A percentile compares a stretch with the other conserved stretches of the same genome.
phyloP scores from a whole-genome alignment of 2,329 filamentous ascomycete genomes.

The Escovopsis sp. region DNA sequence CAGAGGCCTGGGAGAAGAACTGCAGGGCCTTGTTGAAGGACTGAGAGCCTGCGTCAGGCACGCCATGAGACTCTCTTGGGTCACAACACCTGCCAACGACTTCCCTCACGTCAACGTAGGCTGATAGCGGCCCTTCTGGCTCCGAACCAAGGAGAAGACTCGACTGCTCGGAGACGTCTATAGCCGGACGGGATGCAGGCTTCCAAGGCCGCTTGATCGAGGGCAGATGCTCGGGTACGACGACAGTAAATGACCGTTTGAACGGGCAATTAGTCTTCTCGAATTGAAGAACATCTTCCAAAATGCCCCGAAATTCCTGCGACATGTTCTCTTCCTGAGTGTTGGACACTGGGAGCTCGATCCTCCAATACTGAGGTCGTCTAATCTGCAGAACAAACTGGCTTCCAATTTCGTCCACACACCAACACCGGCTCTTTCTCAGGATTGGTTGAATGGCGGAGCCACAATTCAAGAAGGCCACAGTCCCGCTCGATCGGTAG shows the following conservation, averaged over 20 bases:
- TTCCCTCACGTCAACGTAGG: not conserved
- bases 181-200: constrained; percentile 18
- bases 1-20: not conserved
- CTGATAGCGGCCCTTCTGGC: not conserved
- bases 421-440: constrained; percentile 87
- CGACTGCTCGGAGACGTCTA: constrained; percentile 17
- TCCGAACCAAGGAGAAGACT: constrained; percentile 4
- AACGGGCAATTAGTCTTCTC: constrained; percentile 85
- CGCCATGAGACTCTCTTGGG: not conserved
- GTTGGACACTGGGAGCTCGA: constrained; percentile 60
- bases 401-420: constrained; percentile 66
- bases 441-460: constrained; percentile 74
- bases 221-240: constrained; percentile 54
- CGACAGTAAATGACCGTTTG: constrained; percentile 57
- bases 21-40: not conserved
- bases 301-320: constrained; percentile 50
- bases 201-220: constrained; percentile 56
- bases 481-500: constrained; percentile 72
- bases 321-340: constrained; percentile 36
- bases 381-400: constrained; percentile 78
- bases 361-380: constrained; percentile 75
- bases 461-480: constrained; percentile 78
- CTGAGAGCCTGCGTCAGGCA: not conserved
- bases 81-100: not conserved
- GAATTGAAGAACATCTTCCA: constrained; percentile 64